Percentiles rank a stretch among this genome's conserved stretches.
Evolutionary conservation across 2,329 filamentous ascomycete species (phyloP).

Genomic region (Venturia asperata): DNA sequence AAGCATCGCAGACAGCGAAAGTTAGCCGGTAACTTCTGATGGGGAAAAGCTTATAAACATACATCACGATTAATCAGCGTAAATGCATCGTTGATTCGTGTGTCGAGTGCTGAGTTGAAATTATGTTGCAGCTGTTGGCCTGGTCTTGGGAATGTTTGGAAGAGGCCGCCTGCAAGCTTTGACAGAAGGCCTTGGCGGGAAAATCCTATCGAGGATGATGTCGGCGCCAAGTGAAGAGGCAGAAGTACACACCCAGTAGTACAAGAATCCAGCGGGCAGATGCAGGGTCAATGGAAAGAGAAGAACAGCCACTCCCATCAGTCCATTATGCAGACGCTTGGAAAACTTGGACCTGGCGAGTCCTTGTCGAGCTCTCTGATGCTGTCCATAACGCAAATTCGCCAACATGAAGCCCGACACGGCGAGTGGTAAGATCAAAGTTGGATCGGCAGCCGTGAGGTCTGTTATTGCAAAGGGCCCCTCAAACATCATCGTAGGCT

Average conservation of each 20-base stretch:
- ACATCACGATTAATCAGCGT: too few relatives aligned
- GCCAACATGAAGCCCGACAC: conserved; percentile 15
- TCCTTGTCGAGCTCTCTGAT: not conserved
- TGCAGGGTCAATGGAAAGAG: conserved; percentile 11
- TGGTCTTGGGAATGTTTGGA: not conserved
- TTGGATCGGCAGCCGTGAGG: conserved; percentile 18
- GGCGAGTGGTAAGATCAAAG: not conserved
- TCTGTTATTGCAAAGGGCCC: conserved; percentile 13
- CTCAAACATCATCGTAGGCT: conserved; percentile 16
- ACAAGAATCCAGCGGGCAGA: conserved; percentile 16
- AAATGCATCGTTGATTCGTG: too few relatives aligned
- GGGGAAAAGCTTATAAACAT: too few relatives aligned
- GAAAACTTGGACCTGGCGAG: not conserved
- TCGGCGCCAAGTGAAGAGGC: conserved; percentile 7
- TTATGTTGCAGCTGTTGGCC: not conserved
- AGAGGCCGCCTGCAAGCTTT: conserved; percentile 11
- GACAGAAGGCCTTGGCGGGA: conserved; percentile 3
- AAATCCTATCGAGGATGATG: not conserved
- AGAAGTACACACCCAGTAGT: conserved; percentile 19
- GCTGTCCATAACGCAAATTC: not conserved
- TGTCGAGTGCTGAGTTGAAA: not conserved
- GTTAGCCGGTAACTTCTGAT: too few relatives aligned
- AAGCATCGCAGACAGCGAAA: too few relatives aligned
- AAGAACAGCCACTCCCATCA: conserved; percentile 3
- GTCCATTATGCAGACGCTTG: not conserved